Evolutionary conservation across 108 stramenopile genomes (phyloP), one percentile per base, ranked within the genome.

Genomic region (Seminavis robusta): DNA sequence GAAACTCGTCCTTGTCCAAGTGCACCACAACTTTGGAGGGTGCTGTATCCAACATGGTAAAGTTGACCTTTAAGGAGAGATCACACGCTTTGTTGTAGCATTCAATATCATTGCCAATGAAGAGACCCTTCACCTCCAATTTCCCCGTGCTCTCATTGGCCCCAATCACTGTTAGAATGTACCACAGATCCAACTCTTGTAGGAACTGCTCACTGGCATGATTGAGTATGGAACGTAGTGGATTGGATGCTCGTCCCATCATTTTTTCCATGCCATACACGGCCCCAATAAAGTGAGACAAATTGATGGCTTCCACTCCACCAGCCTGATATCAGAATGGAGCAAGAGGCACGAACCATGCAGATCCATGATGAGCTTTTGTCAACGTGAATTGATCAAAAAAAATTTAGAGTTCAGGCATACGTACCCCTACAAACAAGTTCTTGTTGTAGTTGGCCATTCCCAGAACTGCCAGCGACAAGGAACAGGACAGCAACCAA

Each of bases 381-480:
- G 1, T 15, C 13, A n/a, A n/a, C 0, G n/a, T 38, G 37, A 38
- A 38, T n/a, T 11, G 13, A 37, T 37, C 36, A 37, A 15, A 37
- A 37, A 0, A 15, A 0, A 38, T 15, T n/a, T 11, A 0, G n/a
- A 1, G 15, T 11, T 20, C 28, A 16, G n/a, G 51, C 10, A 39
- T 15, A 15, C 37, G 15, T n/a, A n/a, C n/a, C 9, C 87, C 88
- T 7, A 90, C 81, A 59, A 94, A 94, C n/a, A 95, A 52, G 36
- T 97, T 97, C 65, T 92, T 88, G 80, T 89, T 93, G 76, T 78
- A 95, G 61, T 97, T 97, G 16, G 96, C 94, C 95, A 97, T 96
- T 11, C 96, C 96, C 77, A 96, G 88, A 33, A 97, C n/a, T n/a
- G n/a, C n/a, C n/a, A n/a, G n/a, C n/a, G n/a, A n/a, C n/a, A n/a